Evolutionary conservation across 306 rosid species (phyloP).

Genomic region (Quercus cerris): DNA sequence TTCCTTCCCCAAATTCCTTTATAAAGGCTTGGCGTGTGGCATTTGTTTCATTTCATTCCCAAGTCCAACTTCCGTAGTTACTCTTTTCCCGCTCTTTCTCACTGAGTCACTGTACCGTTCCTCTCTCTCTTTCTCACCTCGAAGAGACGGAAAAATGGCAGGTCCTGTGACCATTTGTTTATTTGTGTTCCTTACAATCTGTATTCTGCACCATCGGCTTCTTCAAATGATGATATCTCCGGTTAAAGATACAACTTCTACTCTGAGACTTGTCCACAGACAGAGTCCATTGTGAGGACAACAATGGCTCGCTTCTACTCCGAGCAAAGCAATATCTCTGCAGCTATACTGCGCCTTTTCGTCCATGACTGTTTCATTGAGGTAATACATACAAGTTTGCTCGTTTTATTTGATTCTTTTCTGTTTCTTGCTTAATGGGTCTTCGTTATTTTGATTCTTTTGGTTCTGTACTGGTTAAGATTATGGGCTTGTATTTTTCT

Average conservation of each 20-base stretch:
- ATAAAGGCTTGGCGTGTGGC: too few species aligned
- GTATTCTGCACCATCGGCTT: constrained; percentile 25
- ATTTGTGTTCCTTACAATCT: constrained; percentile 19
- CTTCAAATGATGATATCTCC: constrained; percentile 17
- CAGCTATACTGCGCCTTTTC: constrained; percentile 80
- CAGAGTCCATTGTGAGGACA: constrained; percentile 52
- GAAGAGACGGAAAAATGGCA: too few species aligned
- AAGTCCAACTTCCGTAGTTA: too few species aligned
- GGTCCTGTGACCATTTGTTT: constrained; percentile 13
- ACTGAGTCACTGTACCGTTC: too few species aligned
- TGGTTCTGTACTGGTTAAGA: background rate
- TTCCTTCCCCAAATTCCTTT: too few species aligned
- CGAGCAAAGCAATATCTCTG: constrained; percentile 44
- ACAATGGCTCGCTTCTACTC: constrained; percentile 47
- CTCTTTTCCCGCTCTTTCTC: too few species aligned
- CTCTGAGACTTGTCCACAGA: constrained; percentile 54
- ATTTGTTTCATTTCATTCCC: too few species aligned
- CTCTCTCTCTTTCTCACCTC: too few species aligned
- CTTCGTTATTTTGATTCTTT: background rate
- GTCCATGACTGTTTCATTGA: constrained; percentile 90
- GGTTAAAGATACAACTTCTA: constrained; percentile 62
- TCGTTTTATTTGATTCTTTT: background rate
- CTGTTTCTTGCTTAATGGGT: background rate
- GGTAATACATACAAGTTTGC: constrained; percentile 21
- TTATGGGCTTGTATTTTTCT: background rate